Evolutionary conservation across 768 basidiomycete species (phyloP).

Genomic region (Boletus subparvulus): DNA sequence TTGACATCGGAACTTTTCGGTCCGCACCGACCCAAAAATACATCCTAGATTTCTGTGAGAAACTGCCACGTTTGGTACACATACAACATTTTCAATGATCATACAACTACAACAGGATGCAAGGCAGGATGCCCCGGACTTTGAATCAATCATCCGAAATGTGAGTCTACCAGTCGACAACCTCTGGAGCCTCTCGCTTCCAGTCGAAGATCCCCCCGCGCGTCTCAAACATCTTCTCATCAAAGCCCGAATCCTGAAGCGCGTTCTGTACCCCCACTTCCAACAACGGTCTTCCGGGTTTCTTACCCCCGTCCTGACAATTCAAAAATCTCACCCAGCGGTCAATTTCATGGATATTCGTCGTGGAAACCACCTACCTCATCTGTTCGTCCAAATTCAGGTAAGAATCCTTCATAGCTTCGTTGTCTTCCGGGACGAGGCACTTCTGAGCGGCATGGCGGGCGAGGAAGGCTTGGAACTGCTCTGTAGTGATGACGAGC

Average conservation of each 20-base stretch:
- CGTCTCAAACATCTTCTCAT: slow-evolving; percentile 30
- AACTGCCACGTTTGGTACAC: background rate
- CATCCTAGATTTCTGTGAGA: no score
- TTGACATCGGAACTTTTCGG: no score
- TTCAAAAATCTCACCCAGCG: slow-evolving; percentile 31
- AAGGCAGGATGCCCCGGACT: no score
- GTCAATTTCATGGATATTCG: background rate
- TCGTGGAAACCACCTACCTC: slow-evolving; percentile 25
- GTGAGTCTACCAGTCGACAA: slow-evolving; percentile 1
- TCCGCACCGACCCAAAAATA: background rate
- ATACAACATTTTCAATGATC: no score
- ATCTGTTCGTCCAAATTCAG: slow-evolving; percentile 40
- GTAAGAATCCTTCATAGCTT: slow-evolving; percentile 42
- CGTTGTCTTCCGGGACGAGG: slow-evolving; percentile 40
- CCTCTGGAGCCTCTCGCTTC: slow-evolving; percentile 18
- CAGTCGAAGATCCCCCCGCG: slow-evolving; percentile 40
- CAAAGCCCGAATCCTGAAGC: slow-evolving; percentile 36
- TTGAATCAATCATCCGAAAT: background rate
- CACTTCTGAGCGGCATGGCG: slow-evolving; percentile 31
- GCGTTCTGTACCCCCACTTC: slow-evolving; percentile 35
- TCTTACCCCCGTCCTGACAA: slow-evolving; percentile 36
- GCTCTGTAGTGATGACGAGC: slow-evolving; percentile 34
- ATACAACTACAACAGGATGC: background rate
- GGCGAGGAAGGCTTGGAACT: slow-evolving; percentile 38
- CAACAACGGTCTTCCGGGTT: slow-evolving; percentile 25